Evolutionary conservation across 2,329 filamentous ascomycete genomes (phyloP), one percentile per base, ranked within the genome.

Genomic region (Ascosphaera pollenicola): DNA sequence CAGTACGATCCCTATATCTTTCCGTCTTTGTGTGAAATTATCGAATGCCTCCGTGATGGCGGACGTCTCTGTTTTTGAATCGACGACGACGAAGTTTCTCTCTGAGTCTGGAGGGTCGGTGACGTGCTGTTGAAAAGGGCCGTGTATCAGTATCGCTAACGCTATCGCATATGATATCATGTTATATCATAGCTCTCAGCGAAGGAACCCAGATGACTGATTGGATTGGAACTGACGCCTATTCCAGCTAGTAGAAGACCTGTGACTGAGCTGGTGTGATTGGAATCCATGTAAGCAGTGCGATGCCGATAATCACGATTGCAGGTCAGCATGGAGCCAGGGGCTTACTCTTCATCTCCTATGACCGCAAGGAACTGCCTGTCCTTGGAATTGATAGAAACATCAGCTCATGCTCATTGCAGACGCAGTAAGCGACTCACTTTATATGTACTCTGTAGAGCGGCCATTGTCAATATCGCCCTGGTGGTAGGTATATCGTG

Each of bases 71-170:
- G 87, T 98, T 68, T 95, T 95, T 55, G 61, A 65, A 59, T 98
- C 87, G 44, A 98, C 89, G 41, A 98, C 83, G 8, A 98, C 74
- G 64, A 94, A 98, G 68, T 98, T 98, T 67, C 93, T 92, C 56
- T 94, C 79, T 31, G 80, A 72, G 55, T 92, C 83, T 35, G 87
- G 82, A 5, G 82, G 78, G 40, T 78, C 69, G 13, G 84, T 92
- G 45, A 95, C 85, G 58, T 95, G 87, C 85, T 94, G 46, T 39
- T 34, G 21, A 17, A 7, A 36, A 17, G 37, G 36, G 16, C 16
- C 5, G 16, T 24, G 35, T 42, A 32, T 32, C 30, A 24, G 11
- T 37, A 16, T 13, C 13, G n/a, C n/a, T n/a, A n/a, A n/a, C n/a
- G n/a, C n/a, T n/a, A n/a, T n/a, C n/a, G n/a, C n/a, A n/a, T n/a